These are phyloP conservation scores for Venturia effusa DNA, from an alignment of 2,329 filamentous ascomycete species.

Conservation along the genomic window DNA sequence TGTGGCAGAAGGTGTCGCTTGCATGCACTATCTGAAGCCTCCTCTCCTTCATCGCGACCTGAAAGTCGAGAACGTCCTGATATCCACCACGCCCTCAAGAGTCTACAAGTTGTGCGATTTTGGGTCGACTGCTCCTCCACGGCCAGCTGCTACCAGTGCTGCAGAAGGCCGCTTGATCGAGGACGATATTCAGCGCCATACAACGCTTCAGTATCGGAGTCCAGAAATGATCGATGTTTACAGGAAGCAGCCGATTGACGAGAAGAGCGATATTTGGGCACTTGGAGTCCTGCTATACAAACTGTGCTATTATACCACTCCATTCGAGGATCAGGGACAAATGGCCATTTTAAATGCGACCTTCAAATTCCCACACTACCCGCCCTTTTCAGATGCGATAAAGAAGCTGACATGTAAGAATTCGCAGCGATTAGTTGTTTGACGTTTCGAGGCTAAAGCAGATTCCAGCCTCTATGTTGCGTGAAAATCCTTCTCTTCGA, in stretches of 20 bases:
- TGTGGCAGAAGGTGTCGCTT: conserved; percentile 89
- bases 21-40: conserved; percentile 98
- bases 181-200: conserved; percentile 94
- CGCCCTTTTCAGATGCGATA: conserved; percentile 76
- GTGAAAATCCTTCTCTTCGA: conserved; percentile 65
- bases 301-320: conserved; percentile 97
- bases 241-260: conserved; percentile 88
- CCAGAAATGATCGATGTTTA: conserved; percentile 99
- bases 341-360: conserved; percentile 94
- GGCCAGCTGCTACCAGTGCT: conserved; percentile 74
- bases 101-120: conserved; percentile 98
- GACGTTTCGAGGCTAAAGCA: background rate
- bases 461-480: conserved; percentile 69
- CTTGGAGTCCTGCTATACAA: conserved; percentile 93
- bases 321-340: conserved; percentile 95
- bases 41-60: conserved; percentile 85
- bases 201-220: conserved; percentile 92
- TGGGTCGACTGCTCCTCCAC: conserved; percentile 76
- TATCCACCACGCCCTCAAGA: conserved; percentile 56
- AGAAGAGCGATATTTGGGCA: conserved; percentile 98
- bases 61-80: conserved; percentile 97
- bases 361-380: conserved; percentile 83
- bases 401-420: conserved; percentile 78
- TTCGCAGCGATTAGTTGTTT: background rate
- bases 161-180: conserved; percentile 87